Percentiles rank a stretch among this genome's conserved stretches.
Evolutionary conservation across 179 eudicot genomes (phyloP).

Genomic region (Camellia oleifera): DNA sequence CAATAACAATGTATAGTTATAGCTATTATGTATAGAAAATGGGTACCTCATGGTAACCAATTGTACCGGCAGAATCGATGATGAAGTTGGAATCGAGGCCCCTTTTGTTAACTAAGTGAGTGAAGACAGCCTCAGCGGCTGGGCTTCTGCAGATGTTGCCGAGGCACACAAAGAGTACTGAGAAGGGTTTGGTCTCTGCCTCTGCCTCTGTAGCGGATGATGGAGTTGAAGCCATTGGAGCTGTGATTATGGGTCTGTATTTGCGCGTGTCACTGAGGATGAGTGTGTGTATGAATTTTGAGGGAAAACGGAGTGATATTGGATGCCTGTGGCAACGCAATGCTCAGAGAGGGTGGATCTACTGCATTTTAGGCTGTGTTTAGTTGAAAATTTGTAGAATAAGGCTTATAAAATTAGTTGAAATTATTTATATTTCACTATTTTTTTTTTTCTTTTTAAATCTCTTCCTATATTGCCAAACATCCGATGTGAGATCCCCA

Average conservation of each 20-base stretch:
- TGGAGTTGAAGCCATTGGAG: conserved; percentile 15
- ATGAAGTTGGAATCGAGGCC: conserved; percentile 61
- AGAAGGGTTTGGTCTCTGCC: conserved; percentile 45
- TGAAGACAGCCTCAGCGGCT: conserved; percentile 96
- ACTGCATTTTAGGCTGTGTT: too few species aligned
- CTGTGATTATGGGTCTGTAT: conserved; percentile 3
- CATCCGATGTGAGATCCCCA: too few species aligned
- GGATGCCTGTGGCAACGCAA: background rate
- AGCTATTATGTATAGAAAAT: background rate
- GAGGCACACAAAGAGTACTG: conserved; percentile 85
- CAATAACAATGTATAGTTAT: background rate
- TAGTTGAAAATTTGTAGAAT: too few species aligned
- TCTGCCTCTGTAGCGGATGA: conserved; percentile 10
- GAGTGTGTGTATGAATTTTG: background rate
- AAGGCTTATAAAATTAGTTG: too few species aligned
- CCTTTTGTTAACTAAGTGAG: conserved; percentile 58
- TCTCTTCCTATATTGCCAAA: too few species aligned
- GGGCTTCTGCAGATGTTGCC: conserved; percentile 97
- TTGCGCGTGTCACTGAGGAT: background rate
- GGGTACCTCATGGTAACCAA: conserved; percentile 75
- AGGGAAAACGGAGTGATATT: too few species aligned
- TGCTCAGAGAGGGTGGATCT: too few species aligned
- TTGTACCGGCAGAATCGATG: conserved; percentile 95
- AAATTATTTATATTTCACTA: too few species aligned
- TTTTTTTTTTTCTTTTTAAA: too few species aligned